These are phyloP conservation scores for Camellia oleifera DNA, from an alignment of 179 eudicot genomes.

Conservation along the genomic window DNA sequence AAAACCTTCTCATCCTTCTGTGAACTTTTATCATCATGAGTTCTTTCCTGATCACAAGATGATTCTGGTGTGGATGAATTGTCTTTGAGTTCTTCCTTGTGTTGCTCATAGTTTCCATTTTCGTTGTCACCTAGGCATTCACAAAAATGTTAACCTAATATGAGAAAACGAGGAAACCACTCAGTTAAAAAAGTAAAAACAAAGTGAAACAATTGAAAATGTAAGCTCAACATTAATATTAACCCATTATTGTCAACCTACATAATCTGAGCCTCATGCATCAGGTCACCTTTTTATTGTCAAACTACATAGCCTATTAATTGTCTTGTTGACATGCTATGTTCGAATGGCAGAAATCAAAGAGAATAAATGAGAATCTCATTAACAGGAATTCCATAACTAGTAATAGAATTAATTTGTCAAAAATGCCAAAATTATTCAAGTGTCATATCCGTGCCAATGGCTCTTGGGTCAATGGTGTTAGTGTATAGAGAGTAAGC, in stretches of 20 bases:
- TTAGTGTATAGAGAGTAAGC: not conserved
- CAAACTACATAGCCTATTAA: slow-evolving; percentile 5
- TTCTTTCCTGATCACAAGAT: slow-evolving; percentile 26
- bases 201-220: slow-evolving; percentile 6
- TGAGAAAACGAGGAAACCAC: not conserved
- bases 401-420: too few relatives aligned
- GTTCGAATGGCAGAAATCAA: not conserved
- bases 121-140: slow-evolving; percentile 29
- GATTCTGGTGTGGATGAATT: slow-evolving; percentile 25
- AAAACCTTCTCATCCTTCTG: slow-evolving; percentile 64
- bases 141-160: not conserved
- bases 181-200: not conserved
- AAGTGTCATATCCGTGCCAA: too few relatives aligned
- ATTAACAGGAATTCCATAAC: too few relatives aligned
- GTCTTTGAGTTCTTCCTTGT: slow-evolving; percentile 17
- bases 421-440: too few relatives aligned
- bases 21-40: slow-evolving; percentile 24
- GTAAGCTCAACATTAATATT: not conserved
- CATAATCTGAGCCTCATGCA: not conserved
- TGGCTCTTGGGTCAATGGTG: not conserved
- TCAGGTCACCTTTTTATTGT: not conserved
- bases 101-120: slow-evolving; percentile 27
- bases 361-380: not conserved
- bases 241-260: not conserved
- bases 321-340: not conserved